Base-by-base conservation (phyloP, 2,329 filamentous ascomycete species). In the Septoria linicola region DNA sequence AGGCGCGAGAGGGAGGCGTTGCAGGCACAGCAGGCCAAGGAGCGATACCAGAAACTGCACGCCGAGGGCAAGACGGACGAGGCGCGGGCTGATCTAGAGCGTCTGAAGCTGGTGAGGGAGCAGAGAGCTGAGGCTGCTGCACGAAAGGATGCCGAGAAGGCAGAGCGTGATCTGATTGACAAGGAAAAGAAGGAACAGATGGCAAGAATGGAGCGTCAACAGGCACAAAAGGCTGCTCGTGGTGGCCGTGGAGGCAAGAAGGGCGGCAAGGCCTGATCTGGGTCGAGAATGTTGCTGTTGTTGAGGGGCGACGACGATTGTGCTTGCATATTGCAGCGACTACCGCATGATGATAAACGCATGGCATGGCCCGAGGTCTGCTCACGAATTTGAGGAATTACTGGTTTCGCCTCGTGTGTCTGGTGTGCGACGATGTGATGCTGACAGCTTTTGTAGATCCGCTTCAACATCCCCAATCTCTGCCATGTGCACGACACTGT, bases 41-140 rank as follows among this genome's bases (percentile, higher is more conserved):
- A 96, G 76, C 81, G 84, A 61, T 96, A 96, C 68, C 82, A 89
- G 77, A 95, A 95, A 74, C 72, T 96, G 63, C 92, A 96, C 66
- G 88, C 90, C 51, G 87, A 90, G 67, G 92, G 92, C 65, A 97
- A 97, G 83, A 97, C 93, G 37, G 93, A 99, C 55, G 88, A 96
- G 78, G 91, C 92, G 41, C 87, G 89, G 69, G 85, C 88, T 4
- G 93, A 99, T 72, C 68, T 97, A 61, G 92, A 89, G 53, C 82
- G 93, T 49, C 74, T 99, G 65, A 83, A 78, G 70, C 68, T 92
- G 53, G 89, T 99, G 60, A 83, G 85, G 41, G 89, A 96, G 78
- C 87, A 89, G 75, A 82, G 93, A 58, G 91, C 88, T 65, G 85
- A 85, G 16, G 92, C 95, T 66, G 83, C 88, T 46, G 87, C 84